These are phyloP conservation scores for Eutrema heterophyllum DNA, from an alignment of 345 rosid species.

Conservation along the genomic window DNA sequence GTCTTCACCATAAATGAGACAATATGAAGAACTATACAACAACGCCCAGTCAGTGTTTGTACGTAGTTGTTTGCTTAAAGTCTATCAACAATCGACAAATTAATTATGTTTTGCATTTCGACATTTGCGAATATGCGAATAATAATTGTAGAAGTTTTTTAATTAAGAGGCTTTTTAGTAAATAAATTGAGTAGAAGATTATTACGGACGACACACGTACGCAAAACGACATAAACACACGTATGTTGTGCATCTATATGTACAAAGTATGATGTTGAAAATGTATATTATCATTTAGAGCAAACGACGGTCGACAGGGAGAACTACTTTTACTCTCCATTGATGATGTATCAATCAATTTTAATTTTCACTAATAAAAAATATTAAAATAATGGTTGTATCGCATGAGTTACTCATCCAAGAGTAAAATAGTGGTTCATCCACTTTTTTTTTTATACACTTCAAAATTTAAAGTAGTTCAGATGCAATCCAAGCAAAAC, in stretches of 20 bases:
- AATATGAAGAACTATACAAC: not conserved
- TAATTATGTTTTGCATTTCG: not conserved
- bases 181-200: conserved; percentile 6
- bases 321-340: too few relatives aligned
- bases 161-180: not conserved
- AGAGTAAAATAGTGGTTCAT: too few relatives aligned
- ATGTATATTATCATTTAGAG: not conserved
- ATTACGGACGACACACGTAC: conserved; percentile 6
- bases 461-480: too few relatives aligned
- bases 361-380: too few relatives aligned
- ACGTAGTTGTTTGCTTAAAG: not conserved
- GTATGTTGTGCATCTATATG: not conserved
- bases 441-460: too few relatives aligned
- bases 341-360: too few relatives aligned
- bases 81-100: not conserved
- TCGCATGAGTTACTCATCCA: too few relatives aligned
- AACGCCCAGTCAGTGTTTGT: not conserved
- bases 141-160: not conserved
- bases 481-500: too few relatives aligned
- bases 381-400: too few relatives aligned
- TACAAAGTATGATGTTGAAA: conserved; percentile 11
- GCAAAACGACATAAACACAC: conserved; percentile 22
- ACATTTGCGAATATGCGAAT: not conserved
- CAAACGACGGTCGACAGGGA: too few relatives aligned
- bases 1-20: not conserved